Conservation (phyloP, 83 land plant species). For the Picea mariana region DNA sequence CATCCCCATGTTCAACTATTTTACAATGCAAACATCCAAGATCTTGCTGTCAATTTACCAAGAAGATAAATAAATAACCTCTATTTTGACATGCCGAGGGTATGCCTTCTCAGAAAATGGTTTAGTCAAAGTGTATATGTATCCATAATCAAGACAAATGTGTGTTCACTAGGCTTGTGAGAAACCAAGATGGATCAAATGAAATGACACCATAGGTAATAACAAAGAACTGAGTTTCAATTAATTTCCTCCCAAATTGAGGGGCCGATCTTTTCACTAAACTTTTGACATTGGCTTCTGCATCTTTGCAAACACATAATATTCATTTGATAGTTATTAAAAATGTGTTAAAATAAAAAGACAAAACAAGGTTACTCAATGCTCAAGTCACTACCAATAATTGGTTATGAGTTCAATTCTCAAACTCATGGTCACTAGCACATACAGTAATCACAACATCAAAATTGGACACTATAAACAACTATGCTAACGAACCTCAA, state of each 20-base stretch:
- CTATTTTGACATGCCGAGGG: too few species aligned
- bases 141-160: constrained; percentile 95
- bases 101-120: constrained; percentile 92
- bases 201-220: neutral
- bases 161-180: constrained; percentile 90
- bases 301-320: constrained; percentile 61
- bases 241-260: constrained; percentile 82
- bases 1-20: too few species aligned
- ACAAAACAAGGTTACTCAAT: too few species aligned
- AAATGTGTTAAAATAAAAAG: too few species aligned
- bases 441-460: too few species aligned
- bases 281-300: constrained; percentile 86
- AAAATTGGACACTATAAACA: too few species aligned
- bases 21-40: too few species aligned
- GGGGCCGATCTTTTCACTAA: constrained; percentile 93
- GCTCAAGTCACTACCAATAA: neutral
- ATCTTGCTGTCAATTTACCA: too few species aligned
- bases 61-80: neutral
- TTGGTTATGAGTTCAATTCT: neutral
- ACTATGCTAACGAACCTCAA: too few species aligned
- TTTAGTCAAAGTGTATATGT: constrained; percentile 79
- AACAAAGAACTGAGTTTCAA: constrained; percentile 24
- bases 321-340: neutral
- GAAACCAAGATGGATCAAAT: neutral
- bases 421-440: too few species aligned